Percentiles rank a stretch among this genome's conserved stretches.
Evolutionary conservation across 164 flowering plant species (phyloP).

Genomic region (Piper betle): DNA sequence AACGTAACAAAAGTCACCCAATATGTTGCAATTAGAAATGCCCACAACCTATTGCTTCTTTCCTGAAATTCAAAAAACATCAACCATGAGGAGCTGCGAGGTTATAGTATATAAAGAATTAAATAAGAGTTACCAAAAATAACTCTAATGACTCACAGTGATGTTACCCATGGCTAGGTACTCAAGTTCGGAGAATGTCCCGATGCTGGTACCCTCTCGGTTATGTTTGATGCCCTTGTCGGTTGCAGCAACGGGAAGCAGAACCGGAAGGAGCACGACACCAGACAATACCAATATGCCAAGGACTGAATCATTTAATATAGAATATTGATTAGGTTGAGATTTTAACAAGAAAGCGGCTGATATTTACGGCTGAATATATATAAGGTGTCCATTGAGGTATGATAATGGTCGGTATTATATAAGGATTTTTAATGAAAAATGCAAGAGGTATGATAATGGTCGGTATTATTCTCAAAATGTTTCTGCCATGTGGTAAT

Average conservation of each 20-base stretch:
- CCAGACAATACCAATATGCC: conserved; percentile 65
- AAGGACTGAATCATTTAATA: conserved; percentile 33
- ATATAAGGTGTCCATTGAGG: not conserved
- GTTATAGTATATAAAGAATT: too few relatives aligned
- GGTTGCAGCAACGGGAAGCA: conserved; percentile 71
- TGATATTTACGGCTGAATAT: not conserved
- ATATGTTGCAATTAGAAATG: conserved; percentile 44
- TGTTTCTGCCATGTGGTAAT: not conserved
- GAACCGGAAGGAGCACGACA: conserved; percentile 54
- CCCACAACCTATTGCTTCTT: conserved; percentile 69
- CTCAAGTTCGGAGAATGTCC: conserved; percentile 58
- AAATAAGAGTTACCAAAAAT: not conserved
- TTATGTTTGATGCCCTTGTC: conserved; percentile 16
- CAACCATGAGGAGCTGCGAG: not conserved
- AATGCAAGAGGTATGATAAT: not conserved
- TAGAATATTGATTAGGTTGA: not conserved
- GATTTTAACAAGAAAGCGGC: not conserved
- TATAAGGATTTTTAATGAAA: not conserved
- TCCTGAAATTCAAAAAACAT: conserved; percentile 23
- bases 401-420: not conserved
- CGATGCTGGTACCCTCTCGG: conserved; percentile 24
- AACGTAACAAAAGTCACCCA: conserved; percentile 75
- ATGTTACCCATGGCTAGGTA: conserved; percentile 70
- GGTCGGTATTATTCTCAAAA: not conserved
- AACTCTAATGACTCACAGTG: conserved; percentile 24